These are phyloP conservation scores for Centella asiatica DNA, from an alignment of 129 eudicot species.

Conservation along the genomic window DNA sequence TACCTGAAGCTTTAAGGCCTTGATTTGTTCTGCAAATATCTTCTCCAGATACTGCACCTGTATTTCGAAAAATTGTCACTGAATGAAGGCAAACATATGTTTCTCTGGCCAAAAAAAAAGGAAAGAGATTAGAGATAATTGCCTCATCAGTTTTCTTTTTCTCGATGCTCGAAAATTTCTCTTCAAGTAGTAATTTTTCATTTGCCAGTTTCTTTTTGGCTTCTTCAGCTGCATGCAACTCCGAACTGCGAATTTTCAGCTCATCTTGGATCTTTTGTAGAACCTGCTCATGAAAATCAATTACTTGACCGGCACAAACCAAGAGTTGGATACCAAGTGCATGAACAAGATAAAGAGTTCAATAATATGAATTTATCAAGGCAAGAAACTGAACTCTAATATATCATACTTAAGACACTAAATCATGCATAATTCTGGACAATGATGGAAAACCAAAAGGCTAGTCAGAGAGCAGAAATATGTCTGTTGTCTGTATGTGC, in stretches of 20 bases:
- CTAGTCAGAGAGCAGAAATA: not conserved
- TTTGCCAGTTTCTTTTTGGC: constrained; percentile 55
- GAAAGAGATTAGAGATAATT: not conserved
- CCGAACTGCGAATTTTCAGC: constrained; percentile 53
- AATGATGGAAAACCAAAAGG: not conserved
- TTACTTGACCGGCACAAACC: not conserved
- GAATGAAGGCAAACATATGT: not conserved
- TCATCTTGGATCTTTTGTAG: constrained; percentile 80
- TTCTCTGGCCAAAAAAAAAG: not conserved
- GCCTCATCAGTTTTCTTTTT: constrained; percentile 74
- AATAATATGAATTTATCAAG: not conserved
- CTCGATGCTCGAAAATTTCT: constrained; percentile 55
- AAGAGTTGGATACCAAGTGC: not conserved
- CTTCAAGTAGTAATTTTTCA: constrained; percentile 71
- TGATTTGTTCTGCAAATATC: constrained; percentile 59
- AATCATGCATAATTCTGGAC: not conserved
- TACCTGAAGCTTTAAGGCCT: constrained; percentile 42
- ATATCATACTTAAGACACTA: not conserved
- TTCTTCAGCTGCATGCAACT: constrained; percentile 79
- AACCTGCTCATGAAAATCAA: constrained; percentile 33
- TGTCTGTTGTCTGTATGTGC: not conserved
- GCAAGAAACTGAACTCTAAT: not conserved
- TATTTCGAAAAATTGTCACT: not conserved
- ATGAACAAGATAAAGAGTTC: not conserved
- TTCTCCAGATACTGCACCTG: constrained; percentile 53